Evolutionary conservation across 257 asterid species (phyloP).

Genomic region (Ehretia macrophylla): DNA sequence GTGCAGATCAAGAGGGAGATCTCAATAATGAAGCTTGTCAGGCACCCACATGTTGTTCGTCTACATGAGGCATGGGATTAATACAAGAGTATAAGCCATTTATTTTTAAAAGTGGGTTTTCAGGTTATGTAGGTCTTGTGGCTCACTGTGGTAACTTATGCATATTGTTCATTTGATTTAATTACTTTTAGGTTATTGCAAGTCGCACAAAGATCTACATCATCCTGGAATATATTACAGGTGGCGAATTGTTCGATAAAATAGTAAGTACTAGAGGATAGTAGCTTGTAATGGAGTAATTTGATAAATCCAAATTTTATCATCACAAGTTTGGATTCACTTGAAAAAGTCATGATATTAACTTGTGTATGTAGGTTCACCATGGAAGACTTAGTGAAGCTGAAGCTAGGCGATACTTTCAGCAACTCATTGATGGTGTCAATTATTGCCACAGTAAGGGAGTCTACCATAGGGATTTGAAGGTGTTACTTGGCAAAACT

Average conservation of each 20-base stretch:
- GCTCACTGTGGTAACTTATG: not conserved
- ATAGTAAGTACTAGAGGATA: constrained; percentile 55
- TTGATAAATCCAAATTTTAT: not conserved
- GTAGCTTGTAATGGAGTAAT: constrained; percentile 1
- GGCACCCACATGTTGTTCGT: constrained; percentile 88
- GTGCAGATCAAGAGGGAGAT: constrained; percentile 96
- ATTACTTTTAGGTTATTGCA: constrained; percentile 75
- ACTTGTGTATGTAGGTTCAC: constrained; percentile 55
- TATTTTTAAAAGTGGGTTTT: not conserved
- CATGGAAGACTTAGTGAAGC: constrained; percentile 95
- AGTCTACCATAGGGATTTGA: constrained; percentile 90
- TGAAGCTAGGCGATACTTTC: constrained; percentile 90
- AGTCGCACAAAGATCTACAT: constrained; percentile 95
- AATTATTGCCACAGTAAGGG: constrained; percentile 95
- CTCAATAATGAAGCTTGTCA: constrained; percentile 93
- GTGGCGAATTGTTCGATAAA: constrained; percentile 97
- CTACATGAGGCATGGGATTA: constrained; percentile 74
- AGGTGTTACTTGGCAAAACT: constrained; percentile 43
- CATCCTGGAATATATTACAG: constrained; percentile 93
- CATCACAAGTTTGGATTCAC: not conserved
- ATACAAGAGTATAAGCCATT: constrained; percentile 12
- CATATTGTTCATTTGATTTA: constrained; percentile 12
- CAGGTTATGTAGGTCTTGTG: not conserved
- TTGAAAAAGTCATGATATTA: not conserved
- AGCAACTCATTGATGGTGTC: constrained; percentile 96